Evolutionary conservation across 1,284 basidiomycete species (phyloP), one percentile per base, ranked within the genome.

Genomic region (Rhodofomes roseus): DNA sequence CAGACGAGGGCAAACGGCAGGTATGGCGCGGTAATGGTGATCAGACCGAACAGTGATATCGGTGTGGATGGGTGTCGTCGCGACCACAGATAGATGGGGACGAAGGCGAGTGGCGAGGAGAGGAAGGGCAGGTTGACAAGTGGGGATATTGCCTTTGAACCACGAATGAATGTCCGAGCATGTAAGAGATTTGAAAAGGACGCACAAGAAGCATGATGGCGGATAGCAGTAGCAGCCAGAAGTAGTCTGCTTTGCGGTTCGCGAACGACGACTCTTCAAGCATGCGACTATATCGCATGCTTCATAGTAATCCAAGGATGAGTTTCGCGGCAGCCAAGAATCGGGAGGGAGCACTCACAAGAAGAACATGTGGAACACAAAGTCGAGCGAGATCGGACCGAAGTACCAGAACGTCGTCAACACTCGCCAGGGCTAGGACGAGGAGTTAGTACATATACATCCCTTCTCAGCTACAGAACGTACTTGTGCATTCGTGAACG

Each of bases 61-160:
- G 94, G 92, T 4, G 95, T 92, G 31, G 91, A 88, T 1, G 96
- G 93, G 71, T 98, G 97, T 16, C 95, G 81, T 54, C 97, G 80
- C 8, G 95, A 94, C 96, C 97, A 99, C 61, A 99, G 81, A 73
- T 99, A 99, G 53, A 98, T 96, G 2, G 97, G 89, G 2, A 96
- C 91, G 70, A 96, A 96, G 0, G 94, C 94, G 22, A 96, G 81
- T 0, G 92, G 86, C 0, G 92, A 90, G 1, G 93, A 93, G 57
- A 95, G 86, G 75, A 97, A 96, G 0, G 95, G 95, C 23, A 95
- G 84, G 61, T 93, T 95, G 65, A 95, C 86, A 6, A 96, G 80
- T 0, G 94, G 94, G 0, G 93, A 93, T 4, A 96, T 77, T 29
- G 79, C 77, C 92, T 95, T 69, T 37, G 23, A 54, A 44, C 27